A percentile compares a stretch with the other conserved stretches of the same genome.
phyloP scores from a whole-genome alignment of 345 rosid genomes.

The Camelina neglecta region DNA sequence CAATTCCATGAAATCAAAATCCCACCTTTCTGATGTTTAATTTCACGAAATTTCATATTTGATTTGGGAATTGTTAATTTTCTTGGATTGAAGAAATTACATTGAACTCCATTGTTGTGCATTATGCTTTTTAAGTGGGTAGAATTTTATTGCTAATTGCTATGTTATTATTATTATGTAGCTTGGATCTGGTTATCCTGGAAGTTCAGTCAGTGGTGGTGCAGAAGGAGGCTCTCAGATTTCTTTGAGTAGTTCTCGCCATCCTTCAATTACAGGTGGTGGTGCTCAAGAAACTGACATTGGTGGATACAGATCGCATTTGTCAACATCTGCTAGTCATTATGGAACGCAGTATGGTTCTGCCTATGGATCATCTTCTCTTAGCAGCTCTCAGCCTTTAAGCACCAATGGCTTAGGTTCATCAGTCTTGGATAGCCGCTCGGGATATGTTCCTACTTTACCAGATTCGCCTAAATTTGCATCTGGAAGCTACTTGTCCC shows the following conservation, averaged over 20 bases:
- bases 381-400: conserved; percentile 63
- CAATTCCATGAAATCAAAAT: background rate
- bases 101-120: background rate
- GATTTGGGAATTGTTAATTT: background rate
- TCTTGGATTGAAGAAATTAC: background rate
- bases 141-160: conserved; percentile 4
- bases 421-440: conserved; percentile 70
- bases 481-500: conserved; percentile 67
- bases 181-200: conserved; percentile 69
- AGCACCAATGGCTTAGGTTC: conserved; percentile 57
- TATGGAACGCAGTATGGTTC: conserved; percentile 77
- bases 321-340: conserved; percentile 58
- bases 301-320: conserved; percentile 67
- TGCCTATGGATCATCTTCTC: conserved; percentile 62
- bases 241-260: conserved; percentile 60
- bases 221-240: conserved; percentile 69
- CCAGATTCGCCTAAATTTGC: conserved; percentile 82
- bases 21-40: background rate
- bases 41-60: background rate
- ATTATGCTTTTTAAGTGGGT: background rate
- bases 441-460: conserved; percentile 64
- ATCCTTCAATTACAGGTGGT: conserved; percentile 61
- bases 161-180: conserved; percentile 29
- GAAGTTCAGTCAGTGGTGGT: conserved; percentile 65
- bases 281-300: conserved; percentile 70